Percentiles rank a stretch among this genome's conserved stretches.
Evolutionary conservation across 192 early-diverging fungal genomes (phyloP).

Genomic region (Umbelopsis sp.): DNA sequence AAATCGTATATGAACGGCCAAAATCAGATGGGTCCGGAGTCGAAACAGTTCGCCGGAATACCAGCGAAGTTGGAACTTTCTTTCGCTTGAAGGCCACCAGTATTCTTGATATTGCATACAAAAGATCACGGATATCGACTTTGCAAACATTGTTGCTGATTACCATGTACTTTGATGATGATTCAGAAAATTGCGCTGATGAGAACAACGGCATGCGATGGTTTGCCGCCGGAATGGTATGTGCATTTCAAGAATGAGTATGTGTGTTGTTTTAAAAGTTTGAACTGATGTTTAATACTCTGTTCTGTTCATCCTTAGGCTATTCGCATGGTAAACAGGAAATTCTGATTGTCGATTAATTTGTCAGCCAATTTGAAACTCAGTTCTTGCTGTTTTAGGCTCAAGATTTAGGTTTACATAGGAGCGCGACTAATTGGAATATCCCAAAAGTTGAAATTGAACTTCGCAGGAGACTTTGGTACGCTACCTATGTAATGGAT

Average conservation of each 20-base stretch:
- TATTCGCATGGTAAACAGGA: conserved; percentile 54
- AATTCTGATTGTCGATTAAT: not conserved
- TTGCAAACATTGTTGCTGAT: conserved; percentile 69
- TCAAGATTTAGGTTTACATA: conserved; percentile 78
- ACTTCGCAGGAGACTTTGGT: conserved; percentile 77
- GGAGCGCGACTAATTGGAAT: conserved; percentile 57
- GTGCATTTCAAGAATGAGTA: not conserved
- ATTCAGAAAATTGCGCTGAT: not conserved
- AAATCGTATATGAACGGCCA: not conserved
- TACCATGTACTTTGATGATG: conserved; percentile 48
- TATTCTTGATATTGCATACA: conserved; percentile 62
- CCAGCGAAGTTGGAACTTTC: not conserved
- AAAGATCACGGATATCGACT: conserved; percentile 54
- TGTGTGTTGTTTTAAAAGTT: not conserved
- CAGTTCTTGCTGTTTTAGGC: conserved; percentile 46
- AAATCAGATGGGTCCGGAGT: not conserved
- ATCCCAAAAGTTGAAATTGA: conserved; percentile 58
- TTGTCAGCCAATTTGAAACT: not conserved
- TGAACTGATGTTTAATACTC: too few relatives aligned
- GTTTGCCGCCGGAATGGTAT: conserved; percentile 15
- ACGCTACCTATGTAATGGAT: conserved; percentile 69
- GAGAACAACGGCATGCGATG: conserved; percentile 31
- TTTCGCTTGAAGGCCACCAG: conserved; percentile 47
- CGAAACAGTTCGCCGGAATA: not conserved
- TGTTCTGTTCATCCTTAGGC: too few relatives aligned